phyloP scores from a whole-genome alignment of 1,284 basidiomycete genomes.

The Trichosporon faecale region DNA sequence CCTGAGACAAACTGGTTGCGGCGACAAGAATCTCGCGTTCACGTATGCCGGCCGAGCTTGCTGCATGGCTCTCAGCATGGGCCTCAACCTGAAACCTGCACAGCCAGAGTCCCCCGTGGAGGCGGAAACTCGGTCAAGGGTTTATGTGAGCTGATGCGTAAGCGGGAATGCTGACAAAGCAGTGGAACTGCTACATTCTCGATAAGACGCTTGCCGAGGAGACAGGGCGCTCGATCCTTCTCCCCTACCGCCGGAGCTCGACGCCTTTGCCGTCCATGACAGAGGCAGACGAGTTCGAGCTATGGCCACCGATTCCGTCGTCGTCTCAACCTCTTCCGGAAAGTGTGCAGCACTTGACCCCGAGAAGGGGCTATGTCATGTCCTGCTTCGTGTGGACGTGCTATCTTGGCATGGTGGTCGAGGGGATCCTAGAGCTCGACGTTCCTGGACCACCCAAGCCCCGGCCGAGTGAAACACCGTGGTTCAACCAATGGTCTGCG shows the following conservation, averaged over 20 bases:
- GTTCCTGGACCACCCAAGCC: constrained; percentile 24
- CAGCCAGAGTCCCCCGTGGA: constrained; percentile 36
- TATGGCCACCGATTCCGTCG: constrained; percentile 45
- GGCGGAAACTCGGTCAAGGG: constrained; percentile 37
- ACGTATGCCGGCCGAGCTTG: constrained; percentile 50
- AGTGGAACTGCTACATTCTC: constrained; percentile 53
- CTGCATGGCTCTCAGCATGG: constrained; percentile 52
- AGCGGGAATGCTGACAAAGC: neutral
- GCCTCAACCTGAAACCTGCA: constrained; percentile 46
- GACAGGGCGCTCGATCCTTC: constrained; percentile 51
- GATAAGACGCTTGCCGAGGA: constrained; percentile 53
- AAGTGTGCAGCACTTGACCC: constrained; percentile 31
- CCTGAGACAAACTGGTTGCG: constrained; percentile 53
- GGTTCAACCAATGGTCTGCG: constrained; percentile 6
- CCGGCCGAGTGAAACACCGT: neutral
- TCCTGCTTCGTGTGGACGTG: constrained; percentile 47
- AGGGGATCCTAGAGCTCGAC: constrained; percentile 45
- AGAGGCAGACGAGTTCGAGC: constrained; percentile 52
- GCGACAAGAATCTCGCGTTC: constrained; percentile 51
- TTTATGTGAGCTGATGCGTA: constrained; percentile 29
- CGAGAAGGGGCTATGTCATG: constrained; percentile 37
- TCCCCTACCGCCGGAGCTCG: constrained; percentile 48
- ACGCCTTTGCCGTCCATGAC: constrained; percentile 50
- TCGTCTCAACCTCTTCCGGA: constrained; percentile 27
- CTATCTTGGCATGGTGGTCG: constrained; percentile 44